A percentile compares a stretch with the other conserved stretches of the same genome.
Evolutionary conservation across 345 rosid genomes (phyloP).

Genomic region (Citrus trifoliata): DNA sequence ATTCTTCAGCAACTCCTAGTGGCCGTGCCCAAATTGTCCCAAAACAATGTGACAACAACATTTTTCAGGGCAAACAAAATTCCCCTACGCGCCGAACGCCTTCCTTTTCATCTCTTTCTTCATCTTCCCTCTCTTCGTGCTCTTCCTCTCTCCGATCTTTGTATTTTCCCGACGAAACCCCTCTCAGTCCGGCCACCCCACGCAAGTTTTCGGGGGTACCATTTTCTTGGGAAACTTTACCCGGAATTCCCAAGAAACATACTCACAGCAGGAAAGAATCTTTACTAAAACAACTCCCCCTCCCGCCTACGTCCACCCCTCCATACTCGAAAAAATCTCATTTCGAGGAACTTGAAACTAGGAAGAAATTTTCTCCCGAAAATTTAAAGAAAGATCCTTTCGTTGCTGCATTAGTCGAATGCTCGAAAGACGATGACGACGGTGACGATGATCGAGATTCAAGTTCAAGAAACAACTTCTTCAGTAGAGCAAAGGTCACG

Average conservation of each 20-base stretch:
- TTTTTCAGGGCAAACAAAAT: constrained; percentile 8
- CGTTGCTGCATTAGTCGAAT: constrained; percentile 64
- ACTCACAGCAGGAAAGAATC: constrained; percentile 30
- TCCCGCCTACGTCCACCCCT: constrained; percentile 54
- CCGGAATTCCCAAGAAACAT: constrained; percentile 80
- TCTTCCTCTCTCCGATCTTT: constrained; percentile 37
- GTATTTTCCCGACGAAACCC: constrained; percentile 43
- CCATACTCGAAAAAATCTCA: constrained; percentile 22
- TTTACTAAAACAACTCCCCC: constrained; percentile 37
- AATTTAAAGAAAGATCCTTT: constrained; percentile 59
- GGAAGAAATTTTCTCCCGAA: constrained; percentile 24
- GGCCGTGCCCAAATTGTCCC: constrained; percentile 17
- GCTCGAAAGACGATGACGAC: constrained; percentile 54
- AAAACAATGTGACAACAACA: constrained; percentile 7
- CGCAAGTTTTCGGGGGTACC: constrained; percentile 69
- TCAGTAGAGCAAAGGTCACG: constrained; percentile 26
- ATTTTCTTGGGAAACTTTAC: constrained; percentile 88
- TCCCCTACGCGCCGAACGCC: constrained; percentile 20
- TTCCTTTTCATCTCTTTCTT: constrained; percentile 34
- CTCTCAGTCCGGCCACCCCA: constrained; percentile 56
- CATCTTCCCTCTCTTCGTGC: constrained; percentile 30
- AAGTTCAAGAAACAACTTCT: neutral
- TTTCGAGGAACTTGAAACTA: constrained; percentile 1
- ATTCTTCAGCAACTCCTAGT: constrained; percentile 4
- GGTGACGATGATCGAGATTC: neutral